phyloP scores from a whole-genome alignment of 306 rosid species.

The Notholithocarpus densiflorus region DNA sequence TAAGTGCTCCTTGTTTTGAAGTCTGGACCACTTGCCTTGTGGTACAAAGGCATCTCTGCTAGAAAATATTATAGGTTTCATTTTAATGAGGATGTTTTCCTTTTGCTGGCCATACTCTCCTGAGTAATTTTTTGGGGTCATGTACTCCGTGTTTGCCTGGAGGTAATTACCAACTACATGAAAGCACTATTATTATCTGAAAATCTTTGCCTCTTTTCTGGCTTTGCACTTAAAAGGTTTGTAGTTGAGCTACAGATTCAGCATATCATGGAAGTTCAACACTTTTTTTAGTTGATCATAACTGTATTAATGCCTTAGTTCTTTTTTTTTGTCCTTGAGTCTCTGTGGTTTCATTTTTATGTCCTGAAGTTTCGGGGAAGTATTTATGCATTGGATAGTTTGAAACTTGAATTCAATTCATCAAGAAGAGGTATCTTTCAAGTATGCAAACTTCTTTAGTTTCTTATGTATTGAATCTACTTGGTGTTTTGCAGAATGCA shows the following conservation, averaged over 20 bases:
- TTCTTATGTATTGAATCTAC: neutral
- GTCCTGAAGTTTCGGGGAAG: neutral
- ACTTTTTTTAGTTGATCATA: neutral
- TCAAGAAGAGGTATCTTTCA: neutral
- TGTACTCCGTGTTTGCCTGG: neutral
- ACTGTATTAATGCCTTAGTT: neutral
- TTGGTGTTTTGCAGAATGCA: slow-evolving; percentile 63
- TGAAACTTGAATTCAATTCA: neutral
- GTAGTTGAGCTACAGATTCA: neutral
- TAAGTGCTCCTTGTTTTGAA: neutral
- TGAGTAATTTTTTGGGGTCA: neutral
- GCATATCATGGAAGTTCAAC: neutral
- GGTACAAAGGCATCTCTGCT: neutral
- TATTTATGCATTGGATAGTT: neutral
- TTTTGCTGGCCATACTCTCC: too few relatives aligned
- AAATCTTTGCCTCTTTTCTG: neutral
- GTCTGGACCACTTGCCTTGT: neutral
- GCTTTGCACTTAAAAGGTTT: too few relatives aligned
- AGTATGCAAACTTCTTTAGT: neutral
- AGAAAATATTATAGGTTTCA: neutral
- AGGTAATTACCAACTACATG: neutral
- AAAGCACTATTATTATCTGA: neutral
- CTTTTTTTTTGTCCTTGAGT: neutral
- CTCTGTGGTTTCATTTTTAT: neutral
- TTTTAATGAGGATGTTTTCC: neutral